Conservation (phyloP, 75 land plant species). For the Gnetum montanum region DNA sequence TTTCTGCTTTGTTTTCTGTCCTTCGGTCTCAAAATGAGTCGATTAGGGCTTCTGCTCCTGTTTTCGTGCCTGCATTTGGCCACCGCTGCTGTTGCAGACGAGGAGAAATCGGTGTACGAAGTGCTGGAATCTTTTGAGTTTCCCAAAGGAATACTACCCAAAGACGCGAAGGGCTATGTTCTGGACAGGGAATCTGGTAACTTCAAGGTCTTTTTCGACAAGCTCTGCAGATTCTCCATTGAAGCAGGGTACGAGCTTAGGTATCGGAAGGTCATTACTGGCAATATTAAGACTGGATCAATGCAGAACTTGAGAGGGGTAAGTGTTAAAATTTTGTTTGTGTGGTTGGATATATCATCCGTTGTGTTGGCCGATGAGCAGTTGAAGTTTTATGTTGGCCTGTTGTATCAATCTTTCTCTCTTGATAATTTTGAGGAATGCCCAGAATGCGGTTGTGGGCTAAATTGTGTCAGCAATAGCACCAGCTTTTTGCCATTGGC, state of each 20-base stretch:
- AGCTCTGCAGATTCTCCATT: slow-evolving; percentile 27
- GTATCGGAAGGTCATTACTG: slow-evolving; percentile 35
- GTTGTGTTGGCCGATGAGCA: slow-evolving; percentile 22
- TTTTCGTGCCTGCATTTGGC: background rate
- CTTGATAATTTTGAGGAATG: slow-evolving; percentile 36
- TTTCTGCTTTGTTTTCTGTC: too few relatives aligned
- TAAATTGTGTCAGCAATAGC: slow-evolving; percentile 14
- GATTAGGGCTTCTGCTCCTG: too few relatives aligned
- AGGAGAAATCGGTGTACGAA: slow-evolving; percentile 30
- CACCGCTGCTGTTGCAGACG: background rate
- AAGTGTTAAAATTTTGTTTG: slow-evolving; percentile 31
- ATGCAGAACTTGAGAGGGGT: slow-evolving; percentile 32
- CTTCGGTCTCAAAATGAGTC: too few relatives aligned
- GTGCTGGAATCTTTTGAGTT: slow-evolving; percentile 34
- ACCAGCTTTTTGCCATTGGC: too few relatives aligned
- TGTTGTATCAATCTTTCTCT: slow-evolving; percentile 35
- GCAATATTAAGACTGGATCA: slow-evolving; percentile 8
- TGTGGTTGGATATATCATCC: slow-evolving; percentile 35
- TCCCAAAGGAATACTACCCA: slow-evolving; percentile 47
- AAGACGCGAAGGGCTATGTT: slow-evolving; percentile 27
- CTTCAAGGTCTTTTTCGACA: slow-evolving; percentile 21
- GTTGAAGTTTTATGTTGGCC: slow-evolving; percentile 42
- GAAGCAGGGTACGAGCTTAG: slow-evolving; percentile 33
- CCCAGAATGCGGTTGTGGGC: slow-evolving; percentile 45
- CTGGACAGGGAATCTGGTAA: slow-evolving; percentile 20